Conservation (phyloP, 2,329 filamentous ascomycete species). For the Sclerotinia borealis region DNA sequence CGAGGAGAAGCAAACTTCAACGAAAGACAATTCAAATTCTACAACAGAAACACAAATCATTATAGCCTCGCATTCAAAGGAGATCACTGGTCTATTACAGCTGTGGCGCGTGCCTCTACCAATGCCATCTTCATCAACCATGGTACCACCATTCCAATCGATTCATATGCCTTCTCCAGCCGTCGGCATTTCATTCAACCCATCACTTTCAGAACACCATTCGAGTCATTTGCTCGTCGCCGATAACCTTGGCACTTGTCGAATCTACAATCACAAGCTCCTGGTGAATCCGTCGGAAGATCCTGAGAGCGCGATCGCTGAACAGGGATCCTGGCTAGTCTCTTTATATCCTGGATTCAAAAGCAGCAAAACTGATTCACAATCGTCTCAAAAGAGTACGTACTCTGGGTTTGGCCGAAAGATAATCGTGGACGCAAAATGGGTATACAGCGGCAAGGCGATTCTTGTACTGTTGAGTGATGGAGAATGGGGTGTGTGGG, state of each 20-base stretch:
- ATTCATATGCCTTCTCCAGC: constrained; percentile 52
- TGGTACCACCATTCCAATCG: constrained; percentile 51
- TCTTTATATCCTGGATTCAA: constrained; percentile 46
- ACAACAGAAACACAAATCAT: constrained; percentile 40
- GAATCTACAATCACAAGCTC: constrained; percentile 55
- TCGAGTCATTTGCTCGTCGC: constrained; percentile 53
- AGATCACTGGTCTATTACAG: constrained; percentile 52
- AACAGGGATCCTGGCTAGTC: constrained; percentile 58
- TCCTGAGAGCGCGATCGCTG: constrained; percentile 32
- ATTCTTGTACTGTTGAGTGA: constrained; percentile 54
- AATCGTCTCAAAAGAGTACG: constrained; percentile 39
- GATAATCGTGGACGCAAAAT: constrained; percentile 54
- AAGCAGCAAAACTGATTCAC: constrained; percentile 20
- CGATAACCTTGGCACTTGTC: constrained; percentile 48
- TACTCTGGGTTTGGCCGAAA: constrained; percentile 46
- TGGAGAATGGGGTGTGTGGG: constrained; percentile 64
- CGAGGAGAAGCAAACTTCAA: constrained; percentile 33
- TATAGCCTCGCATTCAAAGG: constrained; percentile 54
- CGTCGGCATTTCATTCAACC: constrained; percentile 54
- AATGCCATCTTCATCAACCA: constrained; percentile 32
- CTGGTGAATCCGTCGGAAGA: constrained; percentile 42
- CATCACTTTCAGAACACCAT: constrained; percentile 37
- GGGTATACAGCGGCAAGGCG: constrained; percentile 55
- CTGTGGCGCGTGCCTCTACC: constrained; percentile 48
- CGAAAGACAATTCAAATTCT: constrained; percentile 16